These are phyloP conservation scores for Hypoxylon sp. DNA, from an alignment of 2,329 filamentous ascomycete genomes.

Conservation along the genomic window DNA sequence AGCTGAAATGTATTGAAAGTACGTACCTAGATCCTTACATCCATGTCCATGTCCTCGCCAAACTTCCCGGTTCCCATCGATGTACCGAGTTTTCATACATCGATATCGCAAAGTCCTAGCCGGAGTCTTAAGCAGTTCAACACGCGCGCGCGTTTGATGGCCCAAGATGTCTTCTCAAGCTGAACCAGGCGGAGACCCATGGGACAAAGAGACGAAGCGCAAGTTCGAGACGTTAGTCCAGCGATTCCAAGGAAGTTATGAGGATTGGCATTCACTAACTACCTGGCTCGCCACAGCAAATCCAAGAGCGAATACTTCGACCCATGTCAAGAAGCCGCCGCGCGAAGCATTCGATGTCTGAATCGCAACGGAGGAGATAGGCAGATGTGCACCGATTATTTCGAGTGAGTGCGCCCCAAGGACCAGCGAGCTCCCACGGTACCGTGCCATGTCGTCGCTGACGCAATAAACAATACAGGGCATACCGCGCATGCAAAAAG, in stretches of 20 bases:
- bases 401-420: constrained; percentile 76
- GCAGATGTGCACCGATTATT: constrained; percentile 94
- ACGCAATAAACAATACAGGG: constrained; percentile 65
- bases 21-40: no score
- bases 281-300: constrained; percentile 72
- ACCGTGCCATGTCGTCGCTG: constrained; percentile 5
- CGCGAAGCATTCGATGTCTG: constrained; percentile 87
- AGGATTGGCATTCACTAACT: constrained; percentile 9
- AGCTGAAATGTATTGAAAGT: no score
- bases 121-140: background rate
- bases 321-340: constrained; percentile 93
- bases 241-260: background rate
- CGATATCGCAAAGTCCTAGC: background rate
- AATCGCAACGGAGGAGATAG: constrained; percentile 89
- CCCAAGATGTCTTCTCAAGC: constrained; percentile 49
- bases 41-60: background rate
- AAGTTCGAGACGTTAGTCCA: constrained; percentile 74
- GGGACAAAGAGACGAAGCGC: constrained; percentile 71
- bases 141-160: constrained; percentile 19
- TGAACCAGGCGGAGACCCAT: constrained; percentile 58
- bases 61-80: background rate
- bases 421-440: background rate
- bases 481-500: constrained; percentile 95
- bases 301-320: constrained; percentile 91
- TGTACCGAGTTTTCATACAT: background rate